These are phyloP conservation scores for Trichoderma atroviride DNA, from an alignment of 2,329 filamentous ascomycete species.

Conservation along the genomic window DNA sequence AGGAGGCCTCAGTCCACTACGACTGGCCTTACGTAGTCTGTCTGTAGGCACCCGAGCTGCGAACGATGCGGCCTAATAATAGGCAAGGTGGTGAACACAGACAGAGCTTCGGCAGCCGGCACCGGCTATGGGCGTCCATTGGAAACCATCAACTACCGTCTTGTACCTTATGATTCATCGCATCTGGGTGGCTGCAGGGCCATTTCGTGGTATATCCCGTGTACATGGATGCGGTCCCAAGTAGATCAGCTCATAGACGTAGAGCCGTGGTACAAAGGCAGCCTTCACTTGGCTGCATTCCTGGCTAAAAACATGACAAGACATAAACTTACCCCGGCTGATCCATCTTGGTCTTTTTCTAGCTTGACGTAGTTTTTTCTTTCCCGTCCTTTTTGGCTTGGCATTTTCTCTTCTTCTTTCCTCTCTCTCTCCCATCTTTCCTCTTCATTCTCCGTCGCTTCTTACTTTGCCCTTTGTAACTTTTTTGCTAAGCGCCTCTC, in stretches of 20 bases:
- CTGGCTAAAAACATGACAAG: conserved; percentile 7
- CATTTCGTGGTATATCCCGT: background rate
- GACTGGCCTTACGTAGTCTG: background rate
- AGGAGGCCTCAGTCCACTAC: background rate
- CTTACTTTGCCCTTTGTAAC: background rate
- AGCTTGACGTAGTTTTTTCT: conserved; percentile 11
- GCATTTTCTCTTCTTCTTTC: background rate
- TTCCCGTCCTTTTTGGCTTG: background rate
- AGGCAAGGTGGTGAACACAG: background rate
- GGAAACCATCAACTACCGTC: background rate
- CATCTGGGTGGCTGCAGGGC: background rate
- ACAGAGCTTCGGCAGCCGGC: background rate
- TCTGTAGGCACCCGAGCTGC: background rate
- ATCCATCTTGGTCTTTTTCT: conserved; percentile 4
- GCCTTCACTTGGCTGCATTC: conserved; percentile 5
- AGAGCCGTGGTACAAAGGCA: background rate
- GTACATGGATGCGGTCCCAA: background rate
- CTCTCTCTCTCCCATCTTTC: background rate
- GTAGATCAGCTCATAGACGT: conserved; percentile 14
- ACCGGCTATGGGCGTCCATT: background rate
- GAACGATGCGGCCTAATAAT: background rate
- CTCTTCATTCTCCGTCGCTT: background rate
- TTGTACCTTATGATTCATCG: background rate
- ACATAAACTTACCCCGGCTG: background rate
- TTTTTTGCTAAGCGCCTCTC: conserved; percentile 2